phyloP scores from a whole-genome alignment of 2,329 filamentous ascomycete species.

The Fusarium siculi region DNA sequence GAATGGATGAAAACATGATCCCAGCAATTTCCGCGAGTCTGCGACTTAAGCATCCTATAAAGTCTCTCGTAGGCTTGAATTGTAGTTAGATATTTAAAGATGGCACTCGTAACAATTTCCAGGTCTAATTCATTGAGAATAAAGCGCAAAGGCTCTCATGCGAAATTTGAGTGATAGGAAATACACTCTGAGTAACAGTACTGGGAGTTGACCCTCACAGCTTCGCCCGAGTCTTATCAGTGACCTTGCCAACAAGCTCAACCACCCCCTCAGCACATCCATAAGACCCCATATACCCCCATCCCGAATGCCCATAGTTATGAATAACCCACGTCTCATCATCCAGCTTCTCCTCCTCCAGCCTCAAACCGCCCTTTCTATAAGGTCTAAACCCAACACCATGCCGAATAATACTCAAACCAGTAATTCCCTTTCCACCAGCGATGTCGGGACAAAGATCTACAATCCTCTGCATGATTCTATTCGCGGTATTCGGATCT shows the following conservation, averaged over 20 bases:
- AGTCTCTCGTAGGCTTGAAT: background rate
- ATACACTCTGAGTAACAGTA: fast-evolving
- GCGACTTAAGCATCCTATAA: fast-evolving
- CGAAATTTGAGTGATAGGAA: fast-evolving
- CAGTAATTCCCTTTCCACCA: constrained; percentile 74
- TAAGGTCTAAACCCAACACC: constrained; percentile 84
- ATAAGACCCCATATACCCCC: constrained; percentile 78
- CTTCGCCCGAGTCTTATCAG: constrained; percentile 40
- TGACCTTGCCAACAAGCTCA: constrained; percentile 73
- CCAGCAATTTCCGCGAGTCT: background rate
- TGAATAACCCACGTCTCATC: constrained; percentile 75
- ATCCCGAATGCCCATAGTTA: constrained; percentile 82
- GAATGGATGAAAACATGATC: fast-evolving
- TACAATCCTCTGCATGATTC: constrained; percentile 83
- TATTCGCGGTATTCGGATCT: constrained; percentile 78
- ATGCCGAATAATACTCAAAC: constrained; percentile 80
- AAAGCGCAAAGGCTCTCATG: fast-evolving
- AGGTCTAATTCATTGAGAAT: fast-evolving
- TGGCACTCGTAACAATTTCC: fast-evolving
- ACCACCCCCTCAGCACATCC: constrained; percentile 77
- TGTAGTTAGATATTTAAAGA: background rate
- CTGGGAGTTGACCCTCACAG: constrained; percentile 26
- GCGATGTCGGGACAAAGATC: constrained; percentile 72
- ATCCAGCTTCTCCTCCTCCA: constrained; percentile 68
- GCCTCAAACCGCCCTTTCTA: constrained; percentile 75